phyloP scores from a whole-genome alignment of 140 eudicot species.

The Oenanthe javanica region DNA sequence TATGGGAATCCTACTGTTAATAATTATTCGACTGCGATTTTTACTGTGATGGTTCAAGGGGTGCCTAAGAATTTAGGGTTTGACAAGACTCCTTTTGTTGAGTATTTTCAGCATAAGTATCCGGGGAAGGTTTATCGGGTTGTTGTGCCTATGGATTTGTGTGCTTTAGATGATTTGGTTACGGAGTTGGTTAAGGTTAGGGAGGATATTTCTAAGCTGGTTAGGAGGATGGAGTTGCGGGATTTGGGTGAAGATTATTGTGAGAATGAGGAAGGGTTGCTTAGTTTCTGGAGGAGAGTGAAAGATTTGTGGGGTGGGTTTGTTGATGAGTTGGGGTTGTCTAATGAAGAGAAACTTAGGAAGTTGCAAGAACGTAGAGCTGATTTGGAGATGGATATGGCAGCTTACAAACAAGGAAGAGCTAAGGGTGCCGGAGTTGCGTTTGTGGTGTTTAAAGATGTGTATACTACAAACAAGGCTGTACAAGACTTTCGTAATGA shows the following conservation, averaged over 20 bases:
- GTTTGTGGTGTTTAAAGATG: conserved; percentile 93
- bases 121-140: conserved; percentile 80
- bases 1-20: conserved; percentile 70
- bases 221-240: conserved; percentile 54
- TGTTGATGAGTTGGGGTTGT: conserved; percentile 49
- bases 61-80: conserved; percentile 68
- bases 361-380: conserved; percentile 92
- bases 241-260: conserved; percentile 34
- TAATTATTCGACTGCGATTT: conserved; percentile 67
- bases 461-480: conserved; percentile 81
- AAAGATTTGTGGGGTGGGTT: conserved; percentile 59
- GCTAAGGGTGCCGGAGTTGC: conserved; percentile 98
- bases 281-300: conserved; percentile 36
- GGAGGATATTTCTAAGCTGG: conserved; percentile 67
- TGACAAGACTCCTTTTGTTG: conserved; percentile 53
- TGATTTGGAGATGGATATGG: conserved; percentile 97
- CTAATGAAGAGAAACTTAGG: conserved; percentile 73
- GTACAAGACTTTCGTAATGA: conserved; percentile 80
- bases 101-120: conserved; percentile 66
- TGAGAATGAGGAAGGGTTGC: conserved; percentile 23
- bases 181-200: conserved; percentile 78
- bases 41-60: conserved; percentile 77
- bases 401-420: conserved; percentile 77
- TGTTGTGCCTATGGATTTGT: conserved; percentile 87
- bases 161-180: conserved; percentile 85